Percentiles rank a stretch among this genome's conserved stretches.
phyloP scores from a whole-genome alignment of 73 alveolate genomes.

The Uronychia setigera region DNA sequence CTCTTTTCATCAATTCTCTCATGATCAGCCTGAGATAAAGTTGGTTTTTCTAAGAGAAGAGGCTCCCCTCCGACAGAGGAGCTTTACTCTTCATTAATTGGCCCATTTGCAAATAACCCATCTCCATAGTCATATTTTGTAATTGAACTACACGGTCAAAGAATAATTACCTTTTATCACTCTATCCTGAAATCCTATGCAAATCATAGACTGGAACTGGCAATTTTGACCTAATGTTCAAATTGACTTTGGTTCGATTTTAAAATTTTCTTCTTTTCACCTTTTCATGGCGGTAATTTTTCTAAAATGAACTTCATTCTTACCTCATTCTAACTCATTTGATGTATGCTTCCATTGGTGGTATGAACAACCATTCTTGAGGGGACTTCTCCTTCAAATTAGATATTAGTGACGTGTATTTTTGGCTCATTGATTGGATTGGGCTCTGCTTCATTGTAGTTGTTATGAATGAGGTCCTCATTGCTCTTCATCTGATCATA shows the following conservation, averaged over 20 bases:
- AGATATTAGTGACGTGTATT: not conserved
- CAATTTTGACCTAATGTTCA: not conserved
- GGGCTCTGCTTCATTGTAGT: not conserved
- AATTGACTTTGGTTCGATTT: not conserved
- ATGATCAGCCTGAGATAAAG: too few relatives aligned
- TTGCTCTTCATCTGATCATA: not conserved
- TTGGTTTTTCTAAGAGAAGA: too few relatives aligned
- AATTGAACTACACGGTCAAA: not conserved
- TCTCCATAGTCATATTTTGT: not conserved
- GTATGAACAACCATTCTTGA: not conserved
- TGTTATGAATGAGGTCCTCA: not conserved
- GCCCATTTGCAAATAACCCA: not conserved
- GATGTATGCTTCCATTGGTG: not conserved
- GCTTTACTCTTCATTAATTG: not conserved
- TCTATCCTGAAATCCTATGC: not conserved
- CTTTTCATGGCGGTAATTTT: not conserved
- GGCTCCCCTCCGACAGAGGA: too few relatives aligned
- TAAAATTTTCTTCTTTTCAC: not conserved
- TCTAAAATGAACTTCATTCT: not conserved
- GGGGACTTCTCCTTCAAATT: not conserved
- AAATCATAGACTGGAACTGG: not conserved
- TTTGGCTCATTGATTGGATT: not conserved
- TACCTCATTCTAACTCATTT: not conserved
- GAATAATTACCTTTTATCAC: not conserved
- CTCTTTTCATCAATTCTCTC: not conserved